Conservation (phyloP, 2,329 filamentous ascomycete species). For the Leptographium wingfieldii region DNA sequence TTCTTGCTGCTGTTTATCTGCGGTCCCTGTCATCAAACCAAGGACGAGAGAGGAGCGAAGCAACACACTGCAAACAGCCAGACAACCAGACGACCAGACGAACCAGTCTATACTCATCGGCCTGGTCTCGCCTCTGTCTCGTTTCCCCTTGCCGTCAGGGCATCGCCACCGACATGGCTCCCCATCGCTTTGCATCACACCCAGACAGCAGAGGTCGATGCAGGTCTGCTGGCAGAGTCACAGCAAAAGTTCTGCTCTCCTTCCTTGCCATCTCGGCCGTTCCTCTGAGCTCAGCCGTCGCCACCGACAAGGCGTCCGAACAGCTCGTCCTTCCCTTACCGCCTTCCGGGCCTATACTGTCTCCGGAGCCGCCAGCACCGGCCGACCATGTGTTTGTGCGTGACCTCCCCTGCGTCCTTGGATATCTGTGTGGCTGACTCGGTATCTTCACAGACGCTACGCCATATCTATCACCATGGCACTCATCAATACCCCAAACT, state of each 20-base stretch:
- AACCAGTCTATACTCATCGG: neutral
- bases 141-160: neutral
- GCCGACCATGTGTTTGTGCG: conserved; percentile 44
- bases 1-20: neutral
- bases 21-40: neutral
- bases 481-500: conserved; percentile 65
- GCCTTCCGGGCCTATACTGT: conserved; percentile 26
- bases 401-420: neutral
- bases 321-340: conserved; percentile 30
- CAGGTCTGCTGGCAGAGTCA: conserved; percentile 49
- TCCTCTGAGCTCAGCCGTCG: conserved; percentile 20
- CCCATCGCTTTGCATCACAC: neutral
- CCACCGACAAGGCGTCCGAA: conserved; percentile 20
- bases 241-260: conserved; percentile 49
- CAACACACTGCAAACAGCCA: neutral
- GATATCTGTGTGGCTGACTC: neutral
- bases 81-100: neutral
- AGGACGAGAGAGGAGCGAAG: neutral
- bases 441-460: conserved; percentile 40
- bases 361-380: conserved; percentile 32
- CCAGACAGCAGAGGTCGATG: conserved; percentile 23
- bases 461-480: conserved; percentile 89
- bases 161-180: neutral
- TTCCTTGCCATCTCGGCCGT: conserved; percentile 48
- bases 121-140: neutral